Conservation (phyloP, 495 filamentous ascomycete species). For the Tuber melanosporum region DNA sequence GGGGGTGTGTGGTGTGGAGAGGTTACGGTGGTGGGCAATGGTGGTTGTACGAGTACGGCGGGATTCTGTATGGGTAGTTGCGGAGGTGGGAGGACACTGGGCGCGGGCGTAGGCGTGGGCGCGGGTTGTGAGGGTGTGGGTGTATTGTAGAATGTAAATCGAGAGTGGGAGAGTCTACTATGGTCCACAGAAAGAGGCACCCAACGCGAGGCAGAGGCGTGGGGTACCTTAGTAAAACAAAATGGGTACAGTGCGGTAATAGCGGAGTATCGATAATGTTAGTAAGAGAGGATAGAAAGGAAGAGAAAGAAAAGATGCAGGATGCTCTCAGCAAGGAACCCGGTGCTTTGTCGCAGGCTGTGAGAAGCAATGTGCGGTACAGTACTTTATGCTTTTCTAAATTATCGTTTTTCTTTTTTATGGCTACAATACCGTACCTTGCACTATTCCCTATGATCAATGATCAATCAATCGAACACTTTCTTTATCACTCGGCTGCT, state of each 20-base stretch:
- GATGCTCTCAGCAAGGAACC: background rate
- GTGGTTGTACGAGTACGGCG: slow-evolving; percentile 2
- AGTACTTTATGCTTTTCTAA: background rate
- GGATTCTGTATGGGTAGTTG: slow-evolving; percentile 14
- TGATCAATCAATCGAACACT: background rate
- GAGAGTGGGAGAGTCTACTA: slow-evolving; percentile 11
- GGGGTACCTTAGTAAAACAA: slow-evolving; percentile 1
- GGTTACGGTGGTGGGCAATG: slow-evolving; percentile 5
- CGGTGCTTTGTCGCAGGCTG: background rate
- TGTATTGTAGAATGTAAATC: background rate
- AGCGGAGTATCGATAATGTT: background rate
- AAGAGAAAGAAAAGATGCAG: background rate
- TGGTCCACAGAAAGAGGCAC: slow-evolving; percentile 17
- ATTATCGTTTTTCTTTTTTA: background rate
- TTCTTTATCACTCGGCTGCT: background rate
- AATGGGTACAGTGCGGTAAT: background rate
- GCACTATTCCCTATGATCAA: background rate
- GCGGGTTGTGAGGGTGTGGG: background rate
- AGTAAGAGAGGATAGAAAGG: background rate
- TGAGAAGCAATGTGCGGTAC: background rate
- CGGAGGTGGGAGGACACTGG: slow-evolving; percentile 3
- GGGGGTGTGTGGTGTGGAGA: slow-evolving; percentile 17
- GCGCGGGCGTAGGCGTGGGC: background rate
- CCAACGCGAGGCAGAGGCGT: slow-evolving; percentile 27
- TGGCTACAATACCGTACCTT: background rate